Evolutionary conservation across 495 filamentous ascomycete species (phyloP).

Genomic region (Cladorrhinum samala): DNA sequence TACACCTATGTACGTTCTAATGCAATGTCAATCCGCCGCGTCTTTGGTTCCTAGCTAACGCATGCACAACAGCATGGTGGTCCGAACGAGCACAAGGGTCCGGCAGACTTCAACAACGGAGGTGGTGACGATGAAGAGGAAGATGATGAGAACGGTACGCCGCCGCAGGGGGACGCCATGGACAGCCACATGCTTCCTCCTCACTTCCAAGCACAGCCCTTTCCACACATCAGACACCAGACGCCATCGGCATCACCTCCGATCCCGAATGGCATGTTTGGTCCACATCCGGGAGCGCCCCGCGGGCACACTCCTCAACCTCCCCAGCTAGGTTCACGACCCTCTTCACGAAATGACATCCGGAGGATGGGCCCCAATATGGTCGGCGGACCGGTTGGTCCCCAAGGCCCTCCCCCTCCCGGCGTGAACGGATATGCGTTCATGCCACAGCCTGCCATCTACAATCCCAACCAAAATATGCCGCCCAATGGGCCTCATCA

Average conservation of each 20-base stretch:
- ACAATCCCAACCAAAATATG: constrained; percentile 62
- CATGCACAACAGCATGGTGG: constrained; percentile 63
- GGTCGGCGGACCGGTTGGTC: constrained; percentile 53
- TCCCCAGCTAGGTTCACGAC: constrained; percentile 64
- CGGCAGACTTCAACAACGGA: constrained; percentile 74
- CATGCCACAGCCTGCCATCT: constrained; percentile 79
- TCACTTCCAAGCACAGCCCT: constrained; percentile 69
- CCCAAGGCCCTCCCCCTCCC: constrained; percentile 52
- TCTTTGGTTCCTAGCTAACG: constrained; percentile 21
- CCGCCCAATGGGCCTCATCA: constrained; percentile 41
- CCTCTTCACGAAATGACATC: constrained; percentile 73
- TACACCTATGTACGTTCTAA: constrained; percentile 75
- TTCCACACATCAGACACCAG: constrained; percentile 66
- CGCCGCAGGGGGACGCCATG: constrained; percentile 51
- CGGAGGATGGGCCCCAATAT: constrained; percentile 68
- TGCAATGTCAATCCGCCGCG: not conserved
- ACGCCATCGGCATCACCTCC: constrained; percentile 88
- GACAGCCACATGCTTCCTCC: constrained; percentile 59
- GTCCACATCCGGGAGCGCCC: constrained; percentile 37
- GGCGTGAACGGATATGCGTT: constrained; percentile 74
- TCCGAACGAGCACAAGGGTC: constrained; percentile 94
- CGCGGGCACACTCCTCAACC: constrained; percentile 74
- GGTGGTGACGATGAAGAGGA: constrained; percentile 82
- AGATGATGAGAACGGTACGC: constrained; percentile 76
- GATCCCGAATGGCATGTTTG: constrained; percentile 72